Evolutionary conservation across 2,329 filamentous ascomycete genomes (phyloP), one percentile per base, ranked within the genome.

Genomic region (Tricladium varicosporioides): DNA sequence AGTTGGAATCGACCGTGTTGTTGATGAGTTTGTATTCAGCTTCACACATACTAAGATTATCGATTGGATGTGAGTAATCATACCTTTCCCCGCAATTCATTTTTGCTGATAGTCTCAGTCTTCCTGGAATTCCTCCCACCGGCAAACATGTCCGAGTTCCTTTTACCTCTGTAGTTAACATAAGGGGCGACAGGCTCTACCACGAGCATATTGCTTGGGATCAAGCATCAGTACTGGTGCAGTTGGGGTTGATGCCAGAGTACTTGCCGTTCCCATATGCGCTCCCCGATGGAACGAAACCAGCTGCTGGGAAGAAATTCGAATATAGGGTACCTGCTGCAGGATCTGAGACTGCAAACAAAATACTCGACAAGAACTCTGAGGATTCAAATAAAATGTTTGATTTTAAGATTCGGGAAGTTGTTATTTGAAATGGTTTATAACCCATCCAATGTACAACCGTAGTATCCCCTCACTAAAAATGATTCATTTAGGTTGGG

Each of bases 201-300:
- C 85, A 89, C 61, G 87, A 90, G 68, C 86, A 89, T 63, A 89
- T 90, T 45, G 74, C 79, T 13, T 90, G 86, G 86, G 86, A 90
- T 58, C 85, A 89, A 67, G 82, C 76, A 0, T 86, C 82, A 0
- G 79, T 82, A 1, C 72, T 90, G 9, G 70, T 76, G 5, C 86
- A 89, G 67, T 69, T 87, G 1, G 86, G 83, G 0, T 67, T 88
- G 16, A 67, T 90, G 51, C 67, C 67, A 2, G 61, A 66, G 51
- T 69, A 68, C 31, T 60, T 70, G 0, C 67, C 65, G 1, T 70
- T 63, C 22, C 85, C 84, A 0, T 82, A 86, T 65, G 62, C 76
- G 0, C 61, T 85, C 0, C 60, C 63, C 3, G 59, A 65, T 57
- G 66, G 66, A 2, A 52, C 46, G 18, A 43, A 72, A 2, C 70